phyloP scores from a whole-genome alignment of 164 flowering plant species.

The grape (Vitis vinifera) region ASM3070453v1 NC_081814.1:10527001-10527500 shows the following conservation, averaged over 20 bases:
- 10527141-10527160: too few species aligned
- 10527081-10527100: neutral
- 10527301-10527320: too few species aligned
- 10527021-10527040: slow-evolving; percentile 7
- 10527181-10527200: too few species aligned
- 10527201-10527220: too few species aligned
- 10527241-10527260: too few species aligned
- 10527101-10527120: too few species aligned
- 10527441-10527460: slow-evolving; percentile 5
- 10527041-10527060: slow-evolving; percentile 6
- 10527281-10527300: neutral
- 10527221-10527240: too few species aligned
- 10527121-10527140: too few species aligned
- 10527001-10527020: too few species aligned
- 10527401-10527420: slow-evolving; percentile 24
- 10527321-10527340: too few species aligned
- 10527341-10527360: neutral
- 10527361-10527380: neutral
- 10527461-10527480: slow-evolving; percentile 5
- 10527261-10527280: neutral
- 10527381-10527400: slow-evolving; percentile 20
- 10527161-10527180: too few species aligned
- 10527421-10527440: slow-evolving; percentile 21
- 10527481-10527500: neutral
- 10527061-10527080: neutral